Evolutionary conservation across 140 eudicot genomes (phyloP), one percentile per base, ranked within the genome.

Genomic region (Flaveria floridana): DNA sequence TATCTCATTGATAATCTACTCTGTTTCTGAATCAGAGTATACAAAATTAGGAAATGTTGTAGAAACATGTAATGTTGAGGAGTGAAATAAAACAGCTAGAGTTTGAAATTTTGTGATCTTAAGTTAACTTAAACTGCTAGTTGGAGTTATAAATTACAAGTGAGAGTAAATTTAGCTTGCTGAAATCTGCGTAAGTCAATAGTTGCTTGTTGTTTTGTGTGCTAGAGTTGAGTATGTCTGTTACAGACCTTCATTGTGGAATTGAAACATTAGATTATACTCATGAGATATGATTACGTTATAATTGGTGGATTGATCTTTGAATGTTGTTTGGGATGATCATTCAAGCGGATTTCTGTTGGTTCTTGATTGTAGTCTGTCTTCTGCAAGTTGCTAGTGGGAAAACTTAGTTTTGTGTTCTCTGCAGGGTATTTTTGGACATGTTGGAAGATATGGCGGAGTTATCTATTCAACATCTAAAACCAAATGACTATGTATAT

Each of bases 391-490:
- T 61, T 73, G 26, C 3, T 59, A 37, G 73, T 72, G 53, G 30
- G 52, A 37, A 68, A 72, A 44, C 61, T 73, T 65, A 5, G 7
- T 53, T 46, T 42, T 73, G 19, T 11, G 48, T 76, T 48, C 7
- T 77, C 41, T 50, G 77, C 96, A 92, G 97, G 78, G 76, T 92
- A 75, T 9, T 51, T 3, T 72, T 93, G 82, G 25, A 78, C 61
- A 86, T 93, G 87, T 77, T 91, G 96, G 82, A 53, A 26, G 85
- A 86, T 76, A 84, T 93, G 76, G 98, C 95, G 4, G 84, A 89
- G 67, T 46, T 82, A 73, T 79, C 80, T 9, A 62, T 70, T 42
- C 75, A 73, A 65, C 91, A 93, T 89, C 77, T 93, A 52, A 89
- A 87, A 80, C 84, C 53, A 30, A 53, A 80, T 56, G 95, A 92